Evolutionary conservation across 257 asterid genomes (phyloP), one percentile per base, ranked within the genome.

Genomic region (Solanum bukasovii): DNA sequence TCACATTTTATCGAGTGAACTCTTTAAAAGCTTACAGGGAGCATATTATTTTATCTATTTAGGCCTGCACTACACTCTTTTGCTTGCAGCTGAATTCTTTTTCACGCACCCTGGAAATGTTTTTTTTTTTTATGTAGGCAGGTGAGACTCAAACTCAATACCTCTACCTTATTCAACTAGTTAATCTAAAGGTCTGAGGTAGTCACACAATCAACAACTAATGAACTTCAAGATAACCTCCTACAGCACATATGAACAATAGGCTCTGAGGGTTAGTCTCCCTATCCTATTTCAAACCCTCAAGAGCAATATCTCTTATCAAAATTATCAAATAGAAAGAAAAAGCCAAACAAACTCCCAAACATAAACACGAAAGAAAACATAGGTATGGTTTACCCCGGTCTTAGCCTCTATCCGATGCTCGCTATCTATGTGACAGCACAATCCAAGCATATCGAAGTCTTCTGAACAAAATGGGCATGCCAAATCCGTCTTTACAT

Each of bases 391-490:
- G 46, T 31, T 31, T 94, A 96, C 99, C 96, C 94, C 95, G 34
- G 96, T 93, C 89, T 92, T 95, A 75, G 92, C 98, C 92, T 95
- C 99, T 92, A 91, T 78, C 23, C 95, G 96, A 88, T 96, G 99
- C 86, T 92, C 98, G 87, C 95, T 92, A 87, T 96, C 99, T 86
- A 96, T 92, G 94, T 96, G 99, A 92, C 99, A 95, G 89, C 96
- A 96, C 90, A 96, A 90, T 23, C 96, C 99, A 5, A 96, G 93
- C 40, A 95, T 94, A 88, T 96, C 99, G 27, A 94, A 95, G 90
- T 96, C 98, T 88, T 96, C 99, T 4, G 87, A 40, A 91, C 99
- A 96, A 90, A 95, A 96, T 0, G 98, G 99, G 89, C 99, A 96
- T 65, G 96, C 96, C 92, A 96, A 91, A 88, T 95, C 99, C 6